Evolutionary conservation across 768 basidiomycete genomes (phyloP), one percentile per base, ranked within the genome.

Genomic region (Hydnomerulius pinastri): DNA sequence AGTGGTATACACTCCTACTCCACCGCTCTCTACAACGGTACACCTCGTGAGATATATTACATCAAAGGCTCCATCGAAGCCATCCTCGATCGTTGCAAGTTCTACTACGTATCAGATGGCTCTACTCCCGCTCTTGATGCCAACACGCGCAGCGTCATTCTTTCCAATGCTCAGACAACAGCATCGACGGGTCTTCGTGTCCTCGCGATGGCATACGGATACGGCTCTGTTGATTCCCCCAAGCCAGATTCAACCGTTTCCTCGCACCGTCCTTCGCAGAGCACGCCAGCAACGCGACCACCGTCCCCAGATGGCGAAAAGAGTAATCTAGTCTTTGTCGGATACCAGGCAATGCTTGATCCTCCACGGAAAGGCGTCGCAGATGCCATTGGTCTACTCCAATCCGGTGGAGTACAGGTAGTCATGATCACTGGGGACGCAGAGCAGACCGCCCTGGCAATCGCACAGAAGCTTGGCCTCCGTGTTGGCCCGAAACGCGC

Each of bases 401-500:
- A 94, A 62, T 71, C 76, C 23, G 94, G 90, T 21, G 92, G 94
- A 4, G 88, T 98, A 42, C 92, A 95, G 61, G 86, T 98, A n/a
- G 87, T 98, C 37, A 98, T 98, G 95, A 97, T 98, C 64, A 98
- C 96, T 0, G 95, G 95, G 4, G 95, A 98, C 61, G 86, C 93
- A 29, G 92, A 94, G 68, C 78, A 86, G 47, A 98, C 95, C 1
- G 95, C 96, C 2, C 62, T 95, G 28, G 83, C 90, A 42, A 96
- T 97, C 50, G 96, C 93, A 29, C 79, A 82, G 61, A 78, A 91
- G 60, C 79, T 98, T 15, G 95, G 95, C 21, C 72, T 98, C 59
- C 78, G 82, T 10, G 80, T 94, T 21, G 83, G 84, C 23, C 50
- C 60, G 13, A 56, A 54, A 9, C 75, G 71, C 43, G 71, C 46